phyloP scores from a whole-genome alignment of 495 filamentous ascomycete species.

The Evansstolkia leycettana region DNA sequence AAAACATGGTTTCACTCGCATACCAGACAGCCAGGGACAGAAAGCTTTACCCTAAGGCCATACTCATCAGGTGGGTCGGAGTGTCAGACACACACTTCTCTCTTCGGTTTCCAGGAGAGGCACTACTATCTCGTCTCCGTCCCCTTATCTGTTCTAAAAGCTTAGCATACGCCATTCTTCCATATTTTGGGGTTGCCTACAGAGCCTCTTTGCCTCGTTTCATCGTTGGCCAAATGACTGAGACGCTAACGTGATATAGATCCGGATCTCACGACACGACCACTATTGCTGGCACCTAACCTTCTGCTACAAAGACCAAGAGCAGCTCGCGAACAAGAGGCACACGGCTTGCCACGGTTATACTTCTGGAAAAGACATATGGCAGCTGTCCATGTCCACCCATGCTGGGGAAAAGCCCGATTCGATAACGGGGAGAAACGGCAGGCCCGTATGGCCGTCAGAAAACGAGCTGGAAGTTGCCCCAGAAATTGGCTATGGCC shows the following conservation, averaged over 20 bases:
- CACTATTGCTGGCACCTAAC: not conserved
- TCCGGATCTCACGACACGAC: no score
- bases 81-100: no score
- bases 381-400: not conserved
- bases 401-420: conserved; percentile 2
- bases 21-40: not conserved
- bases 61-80: not conserved
- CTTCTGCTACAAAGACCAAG: not conserved
- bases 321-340: not conserved
- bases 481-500: conserved; percentile 2
- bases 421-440: conserved; percentile 1
- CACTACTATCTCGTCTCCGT: no score
- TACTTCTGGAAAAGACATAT: not conserved
- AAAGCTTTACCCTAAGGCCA: not conserved
- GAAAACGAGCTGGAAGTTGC: conserved; percentile 1
- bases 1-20: not conserved
- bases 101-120: no score
- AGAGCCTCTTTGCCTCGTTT: no score
- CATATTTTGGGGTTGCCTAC: no score
- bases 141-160: no score
- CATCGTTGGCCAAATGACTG: no score
- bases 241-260: no score
- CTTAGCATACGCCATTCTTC: no score
- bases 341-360: conserved; percentile 2
- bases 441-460: conserved; percentile 2